Evolutionary conservation across 2,329 filamentous ascomycete species (phyloP), one percentile per base, ranked within the genome.

Genomic region (Nemania abortiva): DNA sequence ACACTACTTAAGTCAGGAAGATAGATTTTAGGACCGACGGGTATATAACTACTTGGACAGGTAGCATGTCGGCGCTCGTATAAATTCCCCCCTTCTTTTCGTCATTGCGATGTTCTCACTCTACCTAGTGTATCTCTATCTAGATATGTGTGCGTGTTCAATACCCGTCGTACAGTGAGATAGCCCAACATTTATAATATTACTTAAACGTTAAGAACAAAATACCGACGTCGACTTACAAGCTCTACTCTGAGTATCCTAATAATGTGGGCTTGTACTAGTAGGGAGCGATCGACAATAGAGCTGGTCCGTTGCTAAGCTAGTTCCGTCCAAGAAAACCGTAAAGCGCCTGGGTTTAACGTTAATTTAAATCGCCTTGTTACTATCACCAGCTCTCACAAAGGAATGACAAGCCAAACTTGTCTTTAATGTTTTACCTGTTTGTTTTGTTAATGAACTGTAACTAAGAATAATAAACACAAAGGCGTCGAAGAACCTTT

Each of bases 311-410:
- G 4, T 34, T 9, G 31, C 9, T 9, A 9, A 34, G 4, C 31
- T 34, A 34, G 31, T 9, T 9, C 31, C n/a, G n/a, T n/a, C 11
- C 37, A 15, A 42, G 6, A 3, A 5, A 42, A 15, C 13, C 37
- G 11, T 6, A 24, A 49, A 24, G 20, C n/a, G 6, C 45, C n/a
- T 24, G 3, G n/a, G 11, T 18, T 47, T 11, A 6, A 27, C 13
- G 6, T 11, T 53, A 29, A 56, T 29, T 20, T 62, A 50, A 67
- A 64, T 67, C 11, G 52, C 47, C 52, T 70, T 66, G 55, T 66
- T 15, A 37, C 10, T 20, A 9, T 2, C 27, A 49, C 13, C 9
- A 3, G 24, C 15, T 11, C 5, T 29, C 2, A 7, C 2, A 24
- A 47, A 61, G 27, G 15, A 54, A 11, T 27, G 5, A 34, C 9